A percentile compares a stretch with the other conserved stretches of the same genome.
These are phyloP conservation scores for Gypsophila paniculata DNA, from an alignment of 179 eudicot genomes.

Conservation along the genomic window DNA sequence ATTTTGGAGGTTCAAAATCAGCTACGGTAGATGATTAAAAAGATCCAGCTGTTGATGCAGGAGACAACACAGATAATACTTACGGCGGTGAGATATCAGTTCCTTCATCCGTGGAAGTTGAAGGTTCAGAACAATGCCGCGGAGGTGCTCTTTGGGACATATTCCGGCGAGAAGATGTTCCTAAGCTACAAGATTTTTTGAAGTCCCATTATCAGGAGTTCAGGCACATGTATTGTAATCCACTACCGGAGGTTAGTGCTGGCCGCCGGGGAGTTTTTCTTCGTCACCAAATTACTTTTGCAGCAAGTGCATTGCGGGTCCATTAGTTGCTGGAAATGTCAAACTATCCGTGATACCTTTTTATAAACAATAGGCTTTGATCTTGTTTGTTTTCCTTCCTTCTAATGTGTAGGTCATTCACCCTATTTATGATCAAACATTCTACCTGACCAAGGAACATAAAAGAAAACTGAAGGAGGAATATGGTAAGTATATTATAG, in stretches of 20 bases:
- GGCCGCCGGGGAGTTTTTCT: too few relatives aligned
- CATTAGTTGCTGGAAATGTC: slow-evolving; percentile 5
- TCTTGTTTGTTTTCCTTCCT: not conserved
- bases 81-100: slow-evolving; percentile 8
- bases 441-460: slow-evolving; percentile 62
- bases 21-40: not conserved
- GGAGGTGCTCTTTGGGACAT: slow-evolving; percentile 83
- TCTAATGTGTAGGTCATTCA: slow-evolving; percentile 57
- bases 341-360: not conserved
- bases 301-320: not conserved
- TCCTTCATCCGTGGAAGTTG: not conserved
- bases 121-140: slow-evolving; percentile 11
- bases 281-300: not conserved
- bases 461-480: slow-evolving; percentile 72
- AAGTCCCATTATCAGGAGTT: slow-evolving; percentile 52
- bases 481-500: slow-evolving; percentile 44
- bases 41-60: not conserved
- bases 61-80: slow-evolving; percentile 1
- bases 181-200: slow-evolving; percentile 59
- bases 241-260: slow-evolving; percentile 39
- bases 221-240: slow-evolving; percentile 47
- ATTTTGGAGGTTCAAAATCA: slow-evolving; percentile 5
- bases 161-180: slow-evolving; percentile 63
- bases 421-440: slow-evolving; percentile 85
- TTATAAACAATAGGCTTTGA: not conserved